These are phyloP conservation scores for Microdochium paspali DNA, from an alignment of 2,329 filamentous ascomycete species.

Conservation along the genomic window DNA sequence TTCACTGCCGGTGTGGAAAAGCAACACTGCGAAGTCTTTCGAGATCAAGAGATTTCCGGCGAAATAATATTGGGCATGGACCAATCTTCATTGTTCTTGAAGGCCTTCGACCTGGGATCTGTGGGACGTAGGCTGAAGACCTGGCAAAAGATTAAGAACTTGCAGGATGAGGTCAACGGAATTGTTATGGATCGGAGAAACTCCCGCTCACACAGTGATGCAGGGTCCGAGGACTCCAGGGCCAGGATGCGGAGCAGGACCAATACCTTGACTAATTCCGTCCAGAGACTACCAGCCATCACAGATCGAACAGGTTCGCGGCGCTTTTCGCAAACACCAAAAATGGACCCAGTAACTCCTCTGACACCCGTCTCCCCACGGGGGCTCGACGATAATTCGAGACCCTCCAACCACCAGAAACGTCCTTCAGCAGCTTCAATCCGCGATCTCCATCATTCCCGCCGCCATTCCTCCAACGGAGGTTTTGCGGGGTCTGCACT, in stretches of 20 bases:
- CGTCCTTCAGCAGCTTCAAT: constrained; percentile 74
- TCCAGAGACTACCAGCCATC: constrained; percentile 29
- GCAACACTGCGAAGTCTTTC: constrained; percentile 86
- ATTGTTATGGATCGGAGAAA: constrained; percentile 35
- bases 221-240: constrained; percentile 43
- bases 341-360: constrained; percentile 33
- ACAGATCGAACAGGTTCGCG: constrained; percentile 37
- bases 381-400: constrained; percentile 32
- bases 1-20: constrained; percentile 79
- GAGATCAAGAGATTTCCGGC: constrained; percentile 90
- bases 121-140: constrained; percentile 85
- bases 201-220: constrained; percentile 49
- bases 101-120: constrained; percentile 86
- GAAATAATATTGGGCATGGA: constrained; percentile 93
- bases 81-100: constrained; percentile 88
- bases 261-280: constrained; percentile 44
- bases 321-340: constrained; percentile 44
- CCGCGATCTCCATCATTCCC: constrained; percentile 71
- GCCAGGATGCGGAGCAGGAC: constrained; percentile 41
- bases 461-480: constrained; percentile 80
- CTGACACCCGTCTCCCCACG: constrained; percentile 30
- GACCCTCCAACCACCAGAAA: constrained; percentile 39
- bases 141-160: constrained; percentile 89
- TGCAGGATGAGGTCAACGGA: constrained; percentile 77
- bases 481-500: constrained; percentile 23